These are phyloP conservation scores for Petunia secreta DNA, from an alignment of 257 asterid genomes.

Conservation along the genomic window DNA sequence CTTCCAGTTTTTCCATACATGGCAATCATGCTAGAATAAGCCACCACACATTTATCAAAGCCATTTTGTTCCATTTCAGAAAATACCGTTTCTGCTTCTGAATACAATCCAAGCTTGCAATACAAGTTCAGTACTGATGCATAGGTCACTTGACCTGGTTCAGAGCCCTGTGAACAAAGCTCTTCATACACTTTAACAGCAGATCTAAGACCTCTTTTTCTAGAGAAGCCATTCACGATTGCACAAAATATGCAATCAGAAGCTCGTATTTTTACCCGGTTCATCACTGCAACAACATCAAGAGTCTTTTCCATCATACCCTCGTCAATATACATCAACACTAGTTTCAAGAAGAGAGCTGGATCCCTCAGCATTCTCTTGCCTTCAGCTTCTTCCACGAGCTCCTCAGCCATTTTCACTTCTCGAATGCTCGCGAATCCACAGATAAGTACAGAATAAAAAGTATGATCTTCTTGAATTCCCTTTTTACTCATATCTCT, in stretches of 20 bases:
- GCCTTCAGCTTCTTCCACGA: slow-evolving; percentile 68
- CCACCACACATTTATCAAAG: slow-evolving; percentile 72
- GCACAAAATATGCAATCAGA: slow-evolving; percentile 93
- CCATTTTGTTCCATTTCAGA: slow-evolving; percentile 72
- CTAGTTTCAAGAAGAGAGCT: slow-evolving; percentile 73
- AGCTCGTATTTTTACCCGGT: slow-evolving; percentile 56
- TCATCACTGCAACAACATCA: slow-evolving; percentile 55
- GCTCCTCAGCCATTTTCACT: slow-evolving; percentile 63
- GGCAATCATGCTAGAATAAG: slow-evolving; percentile 78
- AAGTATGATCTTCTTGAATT: slow-evolving; percentile 48
- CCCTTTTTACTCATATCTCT: slow-evolving; percentile 63
- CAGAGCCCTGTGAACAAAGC: slow-evolving; percentile 53
- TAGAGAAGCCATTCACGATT: slow-evolving; percentile 72
- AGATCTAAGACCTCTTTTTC: slow-evolving; percentile 51
- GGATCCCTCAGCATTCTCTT: slow-evolving; percentile 84
- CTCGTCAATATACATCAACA: slow-evolving; percentile 58
- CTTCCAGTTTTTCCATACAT: slow-evolving; percentile 78
- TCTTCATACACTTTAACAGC: slow-evolving; percentile 64
- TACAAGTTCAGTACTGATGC: slow-evolving; percentile 68
- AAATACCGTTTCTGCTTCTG: slow-evolving; percentile 64
- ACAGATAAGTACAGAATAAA: slow-evolving; percentile 69
- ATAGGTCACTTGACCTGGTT: slow-evolving; percentile 93
- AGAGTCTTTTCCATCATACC: slow-evolving; percentile 69
- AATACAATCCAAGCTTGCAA: slow-evolving; percentile 55
- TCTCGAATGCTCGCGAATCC: slow-evolving; percentile 58